Evolutionary conservation across 1,284 basidiomycete species (phyloP).

Genomic region (Tausonia pullulans): DNA sequence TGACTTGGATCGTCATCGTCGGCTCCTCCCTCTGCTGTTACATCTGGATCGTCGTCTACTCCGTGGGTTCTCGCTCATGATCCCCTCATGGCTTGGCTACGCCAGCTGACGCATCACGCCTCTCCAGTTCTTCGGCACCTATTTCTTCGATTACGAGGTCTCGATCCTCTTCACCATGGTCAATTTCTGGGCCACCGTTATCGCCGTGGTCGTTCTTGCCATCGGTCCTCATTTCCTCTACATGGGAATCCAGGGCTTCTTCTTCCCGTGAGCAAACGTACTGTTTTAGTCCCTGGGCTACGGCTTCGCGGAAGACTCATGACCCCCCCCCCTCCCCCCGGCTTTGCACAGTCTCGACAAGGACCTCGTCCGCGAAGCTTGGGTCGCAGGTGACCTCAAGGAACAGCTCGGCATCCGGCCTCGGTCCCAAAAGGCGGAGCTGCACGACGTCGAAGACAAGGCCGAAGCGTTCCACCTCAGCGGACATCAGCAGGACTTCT

Average conservation of each 20-base stretch:
- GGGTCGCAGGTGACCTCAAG: conserved; percentile 74
- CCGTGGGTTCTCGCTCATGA: conserved; percentile 25
- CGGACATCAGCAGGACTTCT: too few species aligned
- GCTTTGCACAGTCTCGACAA: conserved; percentile 25
- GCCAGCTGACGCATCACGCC: not conserved
- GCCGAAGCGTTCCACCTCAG: too few species aligned
- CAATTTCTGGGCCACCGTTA: conserved; percentile 68
- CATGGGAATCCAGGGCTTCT: conserved; percentile 9
- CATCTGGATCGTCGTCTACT: conserved; percentile 77
- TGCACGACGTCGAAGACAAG: not conserved
- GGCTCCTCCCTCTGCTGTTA: conserved; percentile 69
- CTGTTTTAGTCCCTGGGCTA: not conserved
- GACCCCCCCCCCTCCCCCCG: conserved; percentile 21
- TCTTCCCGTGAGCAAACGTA: conserved; percentile 7
- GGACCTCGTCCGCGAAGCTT: conserved; percentile 76
- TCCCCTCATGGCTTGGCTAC: not conserved
- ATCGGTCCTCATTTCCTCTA: conserved; percentile 43
- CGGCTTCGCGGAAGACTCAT: conserved; percentile 11
- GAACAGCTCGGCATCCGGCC: conserved; percentile 56
- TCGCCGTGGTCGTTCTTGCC: conserved; percentile 56
- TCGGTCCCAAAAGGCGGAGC: not conserved
- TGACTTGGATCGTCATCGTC: conserved; percentile 68
- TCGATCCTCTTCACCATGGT: conserved; percentile 61
- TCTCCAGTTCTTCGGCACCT: conserved; percentile 45
- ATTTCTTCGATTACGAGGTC: conserved; percentile 62